These are phyloP conservation scores for Syncephalastrum sp. DNA, from an alignment of 371 early-diverging fungal species.

Conservation along the genomic window DNA sequence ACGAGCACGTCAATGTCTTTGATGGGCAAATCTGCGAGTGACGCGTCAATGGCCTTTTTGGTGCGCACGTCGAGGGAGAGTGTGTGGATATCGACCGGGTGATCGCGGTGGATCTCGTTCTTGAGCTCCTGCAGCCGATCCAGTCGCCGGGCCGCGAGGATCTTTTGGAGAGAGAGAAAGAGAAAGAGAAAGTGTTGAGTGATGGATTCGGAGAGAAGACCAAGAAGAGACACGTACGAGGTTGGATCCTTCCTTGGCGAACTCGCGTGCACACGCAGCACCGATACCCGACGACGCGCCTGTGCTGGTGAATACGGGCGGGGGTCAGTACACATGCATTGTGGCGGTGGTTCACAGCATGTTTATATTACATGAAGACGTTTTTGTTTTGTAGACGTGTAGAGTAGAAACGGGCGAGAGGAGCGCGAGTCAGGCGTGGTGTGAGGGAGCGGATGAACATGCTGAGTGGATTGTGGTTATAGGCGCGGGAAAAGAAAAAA, in stretches of 20 bases:
- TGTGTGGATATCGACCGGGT: conserved; percentile 62
- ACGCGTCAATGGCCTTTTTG: conserved; percentile 51
- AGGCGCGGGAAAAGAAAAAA: conserved; percentile 3
- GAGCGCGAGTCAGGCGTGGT: too few species aligned
- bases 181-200: background rate
- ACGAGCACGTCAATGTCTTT: conserved; percentile 43
- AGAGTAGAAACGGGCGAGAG: conserved; percentile 7
- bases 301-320: conserved; percentile 50
- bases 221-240: conserved; percentile 39
- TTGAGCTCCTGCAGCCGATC: conserved; percentile 66
- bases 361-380: conserved; percentile 9
- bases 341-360: too few species aligned
- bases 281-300: conserved; percentile 93
- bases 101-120: conserved; percentile 36
- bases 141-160: conserved; percentile 77
- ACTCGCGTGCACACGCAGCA: conserved; percentile 79
- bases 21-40: conserved; percentile 49
- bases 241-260: conserved; percentile 79
- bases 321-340: too few species aligned
- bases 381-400: conserved; percentile 12
- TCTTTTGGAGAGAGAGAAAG: conserved; percentile 21
- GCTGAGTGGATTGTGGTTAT: background rate
- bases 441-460: too few species aligned
- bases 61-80: conserved; percentile 74
- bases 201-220: background rate